Evolutionary conservation across 2,329 filamentous ascomycete species (phyloP).

Genomic region (Talaromyces albobiverticillius): DNA sequence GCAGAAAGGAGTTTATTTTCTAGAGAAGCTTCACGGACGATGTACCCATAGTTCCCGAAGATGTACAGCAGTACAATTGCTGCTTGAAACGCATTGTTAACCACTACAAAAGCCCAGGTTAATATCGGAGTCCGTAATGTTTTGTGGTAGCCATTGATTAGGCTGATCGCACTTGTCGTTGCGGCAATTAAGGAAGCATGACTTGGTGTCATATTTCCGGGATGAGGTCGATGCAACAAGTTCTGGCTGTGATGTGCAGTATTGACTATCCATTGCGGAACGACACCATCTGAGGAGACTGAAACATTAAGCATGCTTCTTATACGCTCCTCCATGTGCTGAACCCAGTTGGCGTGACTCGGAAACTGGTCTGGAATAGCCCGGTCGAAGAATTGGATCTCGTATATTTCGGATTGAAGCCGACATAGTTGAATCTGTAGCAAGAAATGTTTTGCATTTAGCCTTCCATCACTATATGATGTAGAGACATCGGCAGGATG

Average conservation of each 20-base stretch:
- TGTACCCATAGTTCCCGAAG: slow-evolving; percentile 4
- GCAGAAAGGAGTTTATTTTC: slow-evolving; percentile 4
- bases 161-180: slow-evolving; percentile 6
- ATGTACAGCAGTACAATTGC: slow-evolving; percentile 8
- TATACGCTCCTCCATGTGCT: slow-evolving; percentile 5
- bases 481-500: neutral
- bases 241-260: slow-evolving; percentile 5
- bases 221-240: slow-evolving; percentile 9
- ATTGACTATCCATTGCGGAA: slow-evolving; percentile 8
- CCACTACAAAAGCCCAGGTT: slow-evolving; percentile 3
- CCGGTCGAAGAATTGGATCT: neutral
- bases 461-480: neutral
- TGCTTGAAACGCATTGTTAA: slow-evolving; percentile 7
- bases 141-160: slow-evolving; percentile 5
- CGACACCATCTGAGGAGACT: slow-evolving; percentile 1
- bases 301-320: slow-evolving; percentile 1
- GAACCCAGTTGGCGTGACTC: neutral
- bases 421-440: slow-evolving; percentile 6
- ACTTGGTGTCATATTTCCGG: slow-evolving; percentile 4
- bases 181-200: slow-evolving; percentile 3
- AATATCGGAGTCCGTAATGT: neutral
- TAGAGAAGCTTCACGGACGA: slow-evolving; percentile 9
- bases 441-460: slow-evolving; percentile 6
- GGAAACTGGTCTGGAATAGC: slow-evolving; percentile 3
- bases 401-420: neutral